These are phyloP conservation scores for Globisporangium iwayamae DNA, from an alignment of 352 stramenopile genomes.

Conservation along the genomic window DNA sequence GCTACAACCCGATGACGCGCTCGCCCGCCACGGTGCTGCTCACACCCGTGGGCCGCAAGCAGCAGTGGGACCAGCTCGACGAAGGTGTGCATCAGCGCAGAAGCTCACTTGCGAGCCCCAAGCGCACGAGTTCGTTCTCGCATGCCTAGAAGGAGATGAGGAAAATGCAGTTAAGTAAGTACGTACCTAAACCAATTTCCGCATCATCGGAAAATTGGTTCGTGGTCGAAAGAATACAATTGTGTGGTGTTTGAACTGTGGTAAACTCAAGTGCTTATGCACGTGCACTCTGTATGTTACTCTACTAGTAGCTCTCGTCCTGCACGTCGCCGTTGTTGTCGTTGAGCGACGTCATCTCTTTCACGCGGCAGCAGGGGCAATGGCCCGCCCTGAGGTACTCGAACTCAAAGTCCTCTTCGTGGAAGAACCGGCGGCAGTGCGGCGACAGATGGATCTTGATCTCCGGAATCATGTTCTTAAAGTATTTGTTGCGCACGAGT, in stretches of 20 bases:
- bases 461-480: constrained; percentile 93
- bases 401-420: constrained; percentile 95
- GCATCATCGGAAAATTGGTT: constrained; percentile 15
- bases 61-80: constrained; percentile 58
- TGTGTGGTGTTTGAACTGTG: not conserved
- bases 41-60: constrained; percentile 44
- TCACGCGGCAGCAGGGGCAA: constrained; percentile 87
- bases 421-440: constrained; percentile 91
- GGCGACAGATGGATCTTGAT: constrained; percentile 90
- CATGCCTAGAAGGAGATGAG: constrained; percentile 12
- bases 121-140: constrained; percentile 30
- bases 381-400: constrained; percentile 84
- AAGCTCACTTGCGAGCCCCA: constrained; percentile 21
- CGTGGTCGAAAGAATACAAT: constrained; percentile 1
- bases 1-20: constrained; percentile 33
- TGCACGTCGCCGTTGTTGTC: not conserved
- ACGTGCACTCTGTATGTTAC: not conserved
- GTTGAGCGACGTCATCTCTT: constrained; percentile 36
- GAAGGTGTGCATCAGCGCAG: constrained; percentile 28
- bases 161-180: constrained; percentile 14
- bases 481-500: constrained; percentile 65
- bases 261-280: not conserved
- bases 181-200: not conserved
- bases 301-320: constrained; percentile 12
- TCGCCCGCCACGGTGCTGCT: constrained; percentile 57